These are phyloP conservation scores for Patellaria atrata DNA, from an alignment of 495 filamentous ascomycete species.

Conservation along the genomic window DNA sequence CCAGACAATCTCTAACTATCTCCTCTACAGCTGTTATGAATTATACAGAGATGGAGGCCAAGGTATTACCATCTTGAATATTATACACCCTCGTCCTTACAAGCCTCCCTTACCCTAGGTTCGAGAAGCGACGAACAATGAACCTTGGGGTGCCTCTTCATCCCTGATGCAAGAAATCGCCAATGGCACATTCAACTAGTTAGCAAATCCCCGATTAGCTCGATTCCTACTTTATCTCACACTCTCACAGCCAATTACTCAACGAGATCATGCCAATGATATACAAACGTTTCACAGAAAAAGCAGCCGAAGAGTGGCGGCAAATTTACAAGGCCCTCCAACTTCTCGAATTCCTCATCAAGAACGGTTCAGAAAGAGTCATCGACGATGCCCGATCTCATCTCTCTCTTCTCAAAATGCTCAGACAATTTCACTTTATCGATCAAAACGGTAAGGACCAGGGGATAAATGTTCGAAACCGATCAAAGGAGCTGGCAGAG, in stretches of 20 bases:
- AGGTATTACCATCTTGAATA: conserved; percentile 40
- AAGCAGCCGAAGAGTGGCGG: conserved; percentile 94
- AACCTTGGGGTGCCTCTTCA: conserved; percentile 89
- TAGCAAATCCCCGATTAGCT: conserved; percentile 26
- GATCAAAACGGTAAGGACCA: conserved; percentile 96
- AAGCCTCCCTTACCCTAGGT: conserved; percentile 35
- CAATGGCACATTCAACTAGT: conserved; percentile 97
- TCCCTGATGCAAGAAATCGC: conserved; percentile 88
- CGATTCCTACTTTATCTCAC: conserved; percentile 4
- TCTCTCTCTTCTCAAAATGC: conserved; percentile 90
- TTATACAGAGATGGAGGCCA: conserved; percentile 99
- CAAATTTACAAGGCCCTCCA: conserved; percentile 99
- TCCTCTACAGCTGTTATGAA: conserved; percentile 78
- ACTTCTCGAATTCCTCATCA: conserved; percentile 92
- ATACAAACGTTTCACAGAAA: conserved; percentile 97
- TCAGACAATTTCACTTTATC: conserved; percentile 96
- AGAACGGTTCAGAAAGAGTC: conserved; percentile 94
- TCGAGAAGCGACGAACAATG: conserved; percentile 94
- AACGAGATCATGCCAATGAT: conserved; percentile 99
- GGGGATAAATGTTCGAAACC: conserved; percentile 92
- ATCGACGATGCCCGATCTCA: conserved; percentile 96
- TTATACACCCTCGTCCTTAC: not conserved
- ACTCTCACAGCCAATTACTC: conserved; percentile 60
- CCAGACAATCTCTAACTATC: conserved; percentile 16
- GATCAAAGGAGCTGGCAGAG: conserved; percentile 89